phyloP scores from a whole-genome alignment of 2,329 filamentous ascomycete genomes.

The Juglanconis oblonga region DNA sequence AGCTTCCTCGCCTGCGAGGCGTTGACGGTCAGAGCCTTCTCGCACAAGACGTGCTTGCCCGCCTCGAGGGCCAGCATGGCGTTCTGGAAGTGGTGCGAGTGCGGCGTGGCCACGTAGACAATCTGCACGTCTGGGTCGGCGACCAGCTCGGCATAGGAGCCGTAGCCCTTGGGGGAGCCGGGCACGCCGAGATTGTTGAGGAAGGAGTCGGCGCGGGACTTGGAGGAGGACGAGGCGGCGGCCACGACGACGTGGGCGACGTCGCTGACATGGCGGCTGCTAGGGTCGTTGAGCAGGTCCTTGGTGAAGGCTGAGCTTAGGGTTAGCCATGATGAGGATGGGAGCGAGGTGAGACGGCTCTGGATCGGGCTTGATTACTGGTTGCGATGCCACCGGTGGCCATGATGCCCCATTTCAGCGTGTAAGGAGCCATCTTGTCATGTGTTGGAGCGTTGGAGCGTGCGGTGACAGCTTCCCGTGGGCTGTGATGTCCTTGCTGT shows the following conservation, averaged over 20 bases:
- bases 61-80: constrained; percentile 78
- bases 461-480: too few species aligned
- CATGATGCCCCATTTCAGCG: constrained; percentile 58
- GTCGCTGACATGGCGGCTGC: constrained; percentile 65
- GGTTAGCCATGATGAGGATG: not conserved
- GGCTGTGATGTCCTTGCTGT: too few species aligned
- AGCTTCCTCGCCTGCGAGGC: constrained; percentile 73
- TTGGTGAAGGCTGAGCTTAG: constrained; percentile 60
- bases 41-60: constrained; percentile 85
- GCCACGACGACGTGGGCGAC: constrained; percentile 75
- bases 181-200: constrained; percentile 69
- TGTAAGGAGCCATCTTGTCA: constrained; percentile 43
- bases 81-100: constrained; percentile 93
- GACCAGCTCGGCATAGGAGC: constrained; percentile 78
- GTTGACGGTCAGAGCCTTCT: constrained; percentile 87
- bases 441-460: too few species aligned
- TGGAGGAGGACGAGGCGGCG: constrained; percentile 74
- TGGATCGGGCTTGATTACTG: constrained; percentile 7
- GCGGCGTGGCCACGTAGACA: constrained; percentile 84
- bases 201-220: constrained; percentile 68
- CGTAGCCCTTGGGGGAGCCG: constrained; percentile 67
- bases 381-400: constrained; percentile 57
- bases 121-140: constrained; percentile 77
- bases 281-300: constrained; percentile 74
- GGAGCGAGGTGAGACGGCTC: not conserved